Percentiles rank a stretch among this genome's conserved stretches.
phyloP scores from a whole-genome alignment of 768 basidiomycete genomes.

The Leccinum incarnatum region DNA sequence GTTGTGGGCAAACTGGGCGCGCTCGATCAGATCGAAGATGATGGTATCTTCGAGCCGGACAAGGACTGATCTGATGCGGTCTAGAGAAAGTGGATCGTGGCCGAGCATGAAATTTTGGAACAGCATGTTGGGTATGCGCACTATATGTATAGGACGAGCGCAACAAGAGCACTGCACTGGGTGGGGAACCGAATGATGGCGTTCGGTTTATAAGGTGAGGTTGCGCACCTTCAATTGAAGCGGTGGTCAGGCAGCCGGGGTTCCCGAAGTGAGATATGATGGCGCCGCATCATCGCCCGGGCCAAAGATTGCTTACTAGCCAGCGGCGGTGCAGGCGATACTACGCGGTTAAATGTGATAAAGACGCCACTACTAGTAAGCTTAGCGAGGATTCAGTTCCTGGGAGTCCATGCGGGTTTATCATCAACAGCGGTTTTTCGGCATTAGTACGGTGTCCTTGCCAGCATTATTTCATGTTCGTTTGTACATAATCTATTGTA shows the following conservation, averaged over 20 bases:
- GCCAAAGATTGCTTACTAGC: too few species aligned
- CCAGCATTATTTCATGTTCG: not conserved
- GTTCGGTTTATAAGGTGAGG: constrained; percentile 16
- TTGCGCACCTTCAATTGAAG: not conserved
- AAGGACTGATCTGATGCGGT: constrained; percentile 83
- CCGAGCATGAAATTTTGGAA: constrained; percentile 67
- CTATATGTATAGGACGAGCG: constrained; percentile 12
- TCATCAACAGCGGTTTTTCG: not conserved
- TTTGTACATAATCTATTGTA: not conserved
- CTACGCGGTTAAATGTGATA: not conserved
- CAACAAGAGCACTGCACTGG: not conserved
- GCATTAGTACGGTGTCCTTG: not conserved
- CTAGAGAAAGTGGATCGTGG: constrained; percentile 79
- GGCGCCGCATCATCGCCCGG: too few species aligned
- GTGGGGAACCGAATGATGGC: not conserved
- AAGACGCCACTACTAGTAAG: not conserved
- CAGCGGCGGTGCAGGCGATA: too few species aligned
- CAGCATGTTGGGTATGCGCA: constrained; percentile 38
- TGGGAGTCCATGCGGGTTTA: not conserved
- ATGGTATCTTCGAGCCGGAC: constrained; percentile 96
- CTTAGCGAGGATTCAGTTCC: not conserved
- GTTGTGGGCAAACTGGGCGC: constrained; percentile 96
- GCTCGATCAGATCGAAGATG: constrained; percentile 95
- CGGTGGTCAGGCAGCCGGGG: not conserved
- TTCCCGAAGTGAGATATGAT: too few species aligned